Conservation (phyloP, 352 stramenopile genomes). For the Globisporangium alternatum region DNA sequence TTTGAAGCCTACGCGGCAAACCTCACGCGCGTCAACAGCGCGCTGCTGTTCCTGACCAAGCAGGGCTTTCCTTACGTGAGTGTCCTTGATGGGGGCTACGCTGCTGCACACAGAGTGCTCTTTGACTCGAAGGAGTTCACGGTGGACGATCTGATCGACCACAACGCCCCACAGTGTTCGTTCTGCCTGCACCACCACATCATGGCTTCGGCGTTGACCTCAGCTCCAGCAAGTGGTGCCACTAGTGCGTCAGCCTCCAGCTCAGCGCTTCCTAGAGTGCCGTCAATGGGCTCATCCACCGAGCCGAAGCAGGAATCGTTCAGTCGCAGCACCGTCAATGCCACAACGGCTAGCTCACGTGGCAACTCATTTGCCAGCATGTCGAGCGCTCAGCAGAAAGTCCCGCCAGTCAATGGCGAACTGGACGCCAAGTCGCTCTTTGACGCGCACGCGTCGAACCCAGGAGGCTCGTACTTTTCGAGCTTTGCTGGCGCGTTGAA, state of each 20-base stretch:
- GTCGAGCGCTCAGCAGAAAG: neutral
- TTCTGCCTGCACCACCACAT: constrained; percentile 62
- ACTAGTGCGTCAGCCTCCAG: neutral
- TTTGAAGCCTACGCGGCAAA: constrained; percentile 68
- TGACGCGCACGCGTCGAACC: constrained; percentile 20
- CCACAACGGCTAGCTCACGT: neutral
- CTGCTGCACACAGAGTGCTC: constrained; percentile 50
- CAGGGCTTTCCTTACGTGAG: constrained; percentile 73
- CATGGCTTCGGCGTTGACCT: constrained; percentile 5
- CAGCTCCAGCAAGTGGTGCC: neutral
- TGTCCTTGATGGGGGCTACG: constrained; percentile 71
- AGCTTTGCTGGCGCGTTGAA: constrained; percentile 69
- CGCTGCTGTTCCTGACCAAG: constrained; percentile 70
- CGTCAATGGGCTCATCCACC: neutral
- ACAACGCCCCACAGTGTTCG: constrained; percentile 55
- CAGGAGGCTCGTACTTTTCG: constrained; percentile 56
- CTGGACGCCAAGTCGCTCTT: constrained; percentile 43
- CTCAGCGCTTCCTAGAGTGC: neutral
- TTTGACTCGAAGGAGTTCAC: constrained; percentile 49
- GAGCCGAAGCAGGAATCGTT: constrained; percentile 13
- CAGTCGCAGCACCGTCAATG: neutral
- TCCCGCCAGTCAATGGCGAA: constrained; percentile 10
- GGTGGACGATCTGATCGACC: constrained; percentile 69
- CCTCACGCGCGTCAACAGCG: constrained; percentile 61
- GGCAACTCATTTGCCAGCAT: constrained; percentile 5